Conservation (phyloP, 371 early-diverging fungal genomes). For the Lichtheimia ornata region DNA sequence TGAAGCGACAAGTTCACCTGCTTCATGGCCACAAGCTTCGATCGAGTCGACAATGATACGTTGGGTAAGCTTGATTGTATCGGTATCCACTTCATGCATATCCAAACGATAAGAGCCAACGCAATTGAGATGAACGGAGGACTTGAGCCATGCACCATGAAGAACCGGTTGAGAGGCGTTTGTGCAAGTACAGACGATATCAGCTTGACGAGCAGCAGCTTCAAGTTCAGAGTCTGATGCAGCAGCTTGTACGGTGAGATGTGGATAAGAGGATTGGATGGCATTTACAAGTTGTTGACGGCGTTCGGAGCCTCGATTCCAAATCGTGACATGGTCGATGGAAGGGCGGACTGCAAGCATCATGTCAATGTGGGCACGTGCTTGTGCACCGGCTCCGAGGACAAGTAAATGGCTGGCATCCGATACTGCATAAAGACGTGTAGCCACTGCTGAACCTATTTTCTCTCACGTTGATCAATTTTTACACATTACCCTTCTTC, state of each 20-base stretch:
- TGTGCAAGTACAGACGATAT: constrained; percentile 66
- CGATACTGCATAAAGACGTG: constrained; percentile 37
- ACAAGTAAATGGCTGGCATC: constrained; percentile 47
- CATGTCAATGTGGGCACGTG: constrained; percentile 58
- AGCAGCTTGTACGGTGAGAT: constrained; percentile 23
- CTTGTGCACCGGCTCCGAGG: constrained; percentile 67
- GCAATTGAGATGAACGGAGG: constrained; percentile 59
- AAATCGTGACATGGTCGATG: constrained; percentile 44
- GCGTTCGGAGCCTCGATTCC: constrained; percentile 54
- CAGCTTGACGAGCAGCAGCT: constrained; percentile 44
- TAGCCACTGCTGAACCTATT: constrained; percentile 61
- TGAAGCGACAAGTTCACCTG: constrained; percentile 60
- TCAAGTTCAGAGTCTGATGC: constrained; percentile 39
- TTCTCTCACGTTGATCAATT: too few relatives aligned
- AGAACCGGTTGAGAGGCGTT: constrained; percentile 52
- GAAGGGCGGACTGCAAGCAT: constrained; percentile 49
- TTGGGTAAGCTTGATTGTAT: constrained; percentile 38
- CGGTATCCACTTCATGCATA: constrained; percentile 65
- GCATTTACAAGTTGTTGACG: constrained; percentile 37
- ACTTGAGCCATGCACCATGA: constrained; percentile 51
- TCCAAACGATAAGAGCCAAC: constrained; percentile 61
- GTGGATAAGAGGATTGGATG: constrained; percentile 29
- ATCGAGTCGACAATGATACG: constrained; percentile 54
- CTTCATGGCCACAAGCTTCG: constrained; percentile 52
- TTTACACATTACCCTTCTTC: too few relatives aligned